These are phyloP conservation scores for Blastomyces parvus DNA, from an alignment of 2,329 filamentous ascomycete genomes.

Conservation along the genomic window DNA sequence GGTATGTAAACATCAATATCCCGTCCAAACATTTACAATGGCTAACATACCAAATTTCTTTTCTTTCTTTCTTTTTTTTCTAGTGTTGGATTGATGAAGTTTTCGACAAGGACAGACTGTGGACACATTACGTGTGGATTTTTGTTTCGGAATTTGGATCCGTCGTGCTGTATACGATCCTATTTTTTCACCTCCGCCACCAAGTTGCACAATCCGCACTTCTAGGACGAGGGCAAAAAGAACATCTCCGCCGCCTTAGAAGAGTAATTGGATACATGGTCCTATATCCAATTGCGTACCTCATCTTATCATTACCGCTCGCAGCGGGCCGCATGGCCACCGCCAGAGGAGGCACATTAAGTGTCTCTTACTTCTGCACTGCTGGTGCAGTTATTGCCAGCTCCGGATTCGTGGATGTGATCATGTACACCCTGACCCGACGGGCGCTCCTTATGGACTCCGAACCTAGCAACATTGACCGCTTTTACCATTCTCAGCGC, in stretches of 20 bases:
- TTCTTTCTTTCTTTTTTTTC: background rate
- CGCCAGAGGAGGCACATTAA: constrained; percentile 27
- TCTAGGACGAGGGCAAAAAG: constrained; percentile 28
- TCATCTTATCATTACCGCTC: constrained; percentile 54
- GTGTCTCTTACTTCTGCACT: constrained; percentile 40
- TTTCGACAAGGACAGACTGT: constrained; percentile 39
- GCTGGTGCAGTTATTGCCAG: constrained; percentile 49
- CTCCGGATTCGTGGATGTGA: constrained; percentile 50
- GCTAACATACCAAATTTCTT: constrained; percentile 4
- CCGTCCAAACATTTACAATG: background rate
- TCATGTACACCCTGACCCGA: constrained; percentile 50
- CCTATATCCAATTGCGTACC: constrained; percentile 46
- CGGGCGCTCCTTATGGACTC: constrained; percentile 46
- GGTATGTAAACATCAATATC: constrained; percentile 28
- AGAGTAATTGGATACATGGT: constrained; percentile 40
- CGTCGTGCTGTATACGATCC: constrained; percentile 39
- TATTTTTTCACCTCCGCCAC: constrained; percentile 41
- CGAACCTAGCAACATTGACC: constrained; percentile 29
- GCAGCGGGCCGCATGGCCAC: constrained; percentile 42
- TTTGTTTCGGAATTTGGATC: constrained; percentile 46
- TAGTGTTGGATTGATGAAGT: constrained; percentile 44
- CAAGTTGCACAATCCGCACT: constrained; percentile 34
- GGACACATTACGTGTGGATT: constrained; percentile 47
- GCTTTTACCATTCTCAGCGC: constrained; percentile 21
- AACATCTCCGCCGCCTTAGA: constrained; percentile 32